Base-by-base conservation (phyloP, 2,329 filamentous ascomycete genomes). In the Cladosporium sp. region DNA sequence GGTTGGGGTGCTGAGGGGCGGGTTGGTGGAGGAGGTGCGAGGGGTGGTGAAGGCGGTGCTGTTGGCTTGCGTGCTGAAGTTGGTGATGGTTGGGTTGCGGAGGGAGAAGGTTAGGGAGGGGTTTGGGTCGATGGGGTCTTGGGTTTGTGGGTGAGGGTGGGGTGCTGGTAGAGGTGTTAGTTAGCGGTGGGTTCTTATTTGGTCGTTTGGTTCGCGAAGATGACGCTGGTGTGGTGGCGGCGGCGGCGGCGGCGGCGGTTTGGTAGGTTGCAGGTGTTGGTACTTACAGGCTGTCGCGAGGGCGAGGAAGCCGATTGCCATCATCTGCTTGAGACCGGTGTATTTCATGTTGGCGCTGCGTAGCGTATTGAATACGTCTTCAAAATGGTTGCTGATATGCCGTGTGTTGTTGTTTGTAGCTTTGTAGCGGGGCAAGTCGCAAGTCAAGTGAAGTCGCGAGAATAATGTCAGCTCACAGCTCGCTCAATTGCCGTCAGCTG, bases 71-170 rank as follows among this genome's bases (percentile, higher is more conserved):
- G 48, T 50, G 9, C 35, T 14, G 48, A 32, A 50, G 13, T 50
- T 32, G 28, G 48, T 50, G 31, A 50, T 40, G 42, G 34, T 31
- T 31, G 48, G 48, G n/a, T 50, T 40, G 40, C 48, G 48, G 40
- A 50, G 16, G 48, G 40, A 43, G 48, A 43, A 50, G 40, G 48
- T 50, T 40, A 43, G 48, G 48, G 48, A 50, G 11, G 48, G 48
- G 32, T 43, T 50, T 10, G 48, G 48, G 40, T 43, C 38, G 40
- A 43, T 42, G 19, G 40, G 16, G 31, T 49, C 35, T 18, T 49
- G 37, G 46, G 13, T 19, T 34, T 40, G 46, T 1, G 46, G 19
- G 14, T 11, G 13, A 2, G 46, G 38, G 11, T 16, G 14, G 16
- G 46, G 38, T 33, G 38, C 38, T 13, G 8, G 28, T 10, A 18